Percentiles rank a stretch among this genome's conserved stretches.
phyloP scores from a whole-genome alignment of 352 stramenopile genomes.

The Phytophthora tubulina region DNA sequence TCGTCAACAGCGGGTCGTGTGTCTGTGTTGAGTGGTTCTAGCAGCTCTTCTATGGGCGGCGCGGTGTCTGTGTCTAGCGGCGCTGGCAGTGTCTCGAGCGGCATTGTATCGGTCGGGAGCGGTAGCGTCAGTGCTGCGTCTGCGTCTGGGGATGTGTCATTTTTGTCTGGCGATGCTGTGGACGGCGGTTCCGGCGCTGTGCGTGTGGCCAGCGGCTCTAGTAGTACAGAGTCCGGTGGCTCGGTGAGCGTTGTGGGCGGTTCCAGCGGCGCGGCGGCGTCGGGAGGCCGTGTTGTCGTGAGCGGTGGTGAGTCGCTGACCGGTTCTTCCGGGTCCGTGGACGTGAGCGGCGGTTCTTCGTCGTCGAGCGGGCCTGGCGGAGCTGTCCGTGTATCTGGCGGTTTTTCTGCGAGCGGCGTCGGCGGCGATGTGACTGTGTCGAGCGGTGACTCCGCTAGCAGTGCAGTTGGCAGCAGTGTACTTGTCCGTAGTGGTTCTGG shows the following conservation, averaged over 20 bases:
- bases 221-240: slow-evolving; percentile 12
- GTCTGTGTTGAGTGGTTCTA: not conserved
- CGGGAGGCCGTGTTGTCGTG: slow-evolving; percentile 17
- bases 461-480: slow-evolving; percentile 21
- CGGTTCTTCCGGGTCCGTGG: slow-evolving; percentile 18
- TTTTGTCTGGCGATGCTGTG: no score
- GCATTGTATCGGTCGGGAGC: slow-evolving; percentile 1
- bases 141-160: no score
- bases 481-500: slow-evolving; percentile 32
- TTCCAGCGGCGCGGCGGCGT: slow-evolving; percentile 11
- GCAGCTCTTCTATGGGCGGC: no score
- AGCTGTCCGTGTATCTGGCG: slow-evolving; percentile 24
- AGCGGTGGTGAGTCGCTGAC: slow-evolving; percentile 8
- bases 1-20: slow-evolving; percentile 10
- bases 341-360: slow-evolving; percentile 25
- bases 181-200: no score
- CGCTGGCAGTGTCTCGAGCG: slow-evolving; percentile 7
- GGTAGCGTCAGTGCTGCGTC: no score
- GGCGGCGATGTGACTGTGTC: slow-evolving; percentile 37
- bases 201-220: slow-evolving; percentile 18
- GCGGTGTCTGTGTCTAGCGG: slow-evolving; percentile 16
- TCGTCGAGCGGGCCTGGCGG: slow-evolving; percentile 26
- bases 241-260: slow-evolving; percentile 30
- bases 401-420: slow-evolving; percentile 29
- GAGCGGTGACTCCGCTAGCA: slow-evolving; percentile 25